A percentile compares a stretch with the other conserved stretches of the same genome.
phyloP scores from a whole-genome alignment of 139 green algal genomes.

The Gonium pectorale region DNA sequence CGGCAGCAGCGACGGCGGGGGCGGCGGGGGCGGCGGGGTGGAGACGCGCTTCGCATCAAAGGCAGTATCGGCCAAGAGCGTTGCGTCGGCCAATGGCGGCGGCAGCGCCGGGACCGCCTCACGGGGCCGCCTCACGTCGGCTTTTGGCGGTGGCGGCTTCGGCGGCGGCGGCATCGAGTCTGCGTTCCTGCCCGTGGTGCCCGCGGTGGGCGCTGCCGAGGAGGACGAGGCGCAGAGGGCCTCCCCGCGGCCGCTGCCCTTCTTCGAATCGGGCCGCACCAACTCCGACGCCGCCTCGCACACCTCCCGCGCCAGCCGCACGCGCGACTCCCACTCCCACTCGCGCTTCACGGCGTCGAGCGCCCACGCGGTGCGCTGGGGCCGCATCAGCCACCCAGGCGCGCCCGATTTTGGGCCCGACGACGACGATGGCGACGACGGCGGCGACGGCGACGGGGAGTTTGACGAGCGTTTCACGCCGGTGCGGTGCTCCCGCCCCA shows the following conservation, averaged over 20 bases:
- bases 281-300: neutral
- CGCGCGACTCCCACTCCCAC: too few relatives aligned
- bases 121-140: neutral
- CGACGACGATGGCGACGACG: neutral
- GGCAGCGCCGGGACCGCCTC: neutral
- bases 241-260: neutral
- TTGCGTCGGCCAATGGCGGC: neutral
- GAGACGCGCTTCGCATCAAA: neutral
- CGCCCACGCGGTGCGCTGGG: neutral
- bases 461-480: neutral
- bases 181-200: neutral
- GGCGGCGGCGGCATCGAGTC: neutral
- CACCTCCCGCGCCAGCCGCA: neutral
- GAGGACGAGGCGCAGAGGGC: neutral
- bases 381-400: too few relatives aligned
- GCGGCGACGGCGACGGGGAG: neutral
- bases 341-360: neutral
- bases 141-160: neutral
- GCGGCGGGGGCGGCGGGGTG: neutral
- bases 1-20: too few relatives aligned
- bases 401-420: too few relatives aligned
- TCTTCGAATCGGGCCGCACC: neutral
- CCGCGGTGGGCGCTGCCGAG: neutral
- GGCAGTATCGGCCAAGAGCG: constrained; percentile 3
- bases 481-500: too few relatives aligned